Evolutionary conservation across 495 filamentous ascomycete species (phyloP), one percentile per base, ranked within the genome.

Genomic region (Penicillium argentinense): DNA sequence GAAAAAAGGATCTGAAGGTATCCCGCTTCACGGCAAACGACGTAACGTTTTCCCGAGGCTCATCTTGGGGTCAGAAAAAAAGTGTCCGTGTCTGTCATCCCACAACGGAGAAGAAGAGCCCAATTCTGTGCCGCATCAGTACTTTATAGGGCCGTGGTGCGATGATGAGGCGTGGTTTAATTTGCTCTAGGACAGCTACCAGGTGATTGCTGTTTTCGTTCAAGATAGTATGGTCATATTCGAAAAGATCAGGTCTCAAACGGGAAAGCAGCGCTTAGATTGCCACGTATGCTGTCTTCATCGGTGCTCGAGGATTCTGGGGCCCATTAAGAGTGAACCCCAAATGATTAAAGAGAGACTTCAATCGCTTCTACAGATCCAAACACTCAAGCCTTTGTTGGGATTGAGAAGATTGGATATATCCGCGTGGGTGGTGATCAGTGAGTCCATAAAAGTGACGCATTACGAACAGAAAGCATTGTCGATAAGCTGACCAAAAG

Each of bases 401-500:
- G 14, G 47, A 14, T 5, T 5, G 23, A 9, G 42, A 46, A 13
- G 19, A 19, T 38, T 42, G 25, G 19, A 37, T 17, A 3, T 29
- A 6, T 9, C 48, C 36, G 22, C 37, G 44, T 3, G 48, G 54
- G 6, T 19, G 39, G 4, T 8, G 7, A 29, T 43, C 33, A 25
- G 39, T 49, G 17, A 66, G 26, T 5, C 39, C 29, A 36, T 24
- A 54, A 26, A 62, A 62, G 33, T 62, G 44, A 11, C 56, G 56
- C 25, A 59, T 51, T 5, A 40, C 24, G 14, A 56, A 62, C 2
- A 62, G 56, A 37, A 51, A 62, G 2, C 53, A 11, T 36, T 62
- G 51, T 9, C 46, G 45, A 30, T 62, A 62, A 7, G 52, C 47
- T 4, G 46, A 38, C 52, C 41, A 53, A 9, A 47, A 50, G 2